Evolutionary conservation across 331 rosid genomes (phyloP), one percentile per base, ranked within the genome.

Genomic region (Rhamnella rubrinervis): DNA sequence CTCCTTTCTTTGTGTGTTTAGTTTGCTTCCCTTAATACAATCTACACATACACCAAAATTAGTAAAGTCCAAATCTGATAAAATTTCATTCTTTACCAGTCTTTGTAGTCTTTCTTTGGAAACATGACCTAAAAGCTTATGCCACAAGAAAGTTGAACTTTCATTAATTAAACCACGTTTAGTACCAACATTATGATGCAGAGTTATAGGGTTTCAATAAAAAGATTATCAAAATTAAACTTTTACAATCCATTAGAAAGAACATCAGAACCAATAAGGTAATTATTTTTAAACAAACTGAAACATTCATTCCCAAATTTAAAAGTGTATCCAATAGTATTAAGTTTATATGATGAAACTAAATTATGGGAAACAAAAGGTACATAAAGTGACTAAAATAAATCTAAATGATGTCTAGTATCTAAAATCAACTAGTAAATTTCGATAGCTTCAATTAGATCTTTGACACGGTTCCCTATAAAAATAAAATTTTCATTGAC

Each of bases 1-100:
- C 40, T 8, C 63, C 20, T 58, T 69, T 69, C 39, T 69, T 57
- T 12, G 74, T 69, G 57, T 40, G 55, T 28, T 59, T 69, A 16
- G 63, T 59, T 26, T 44, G 23, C 26, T 40, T 58, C 31, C 61
- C 19, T 50, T 52, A 52, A 51, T 26, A 15, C 60, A 50, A 25
- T 50, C 61, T 4, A 37, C 51, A 40, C 12, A 23, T 23, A 23
- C 23, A 23, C 23, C 23, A 23, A 23, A 23, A 23, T 23, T 1
- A 23, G 1, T 23, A 23, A 23, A 23, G 23, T 23, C 23, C 23
- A 23, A 23, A 23, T 23, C 23, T 23, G 23, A 1, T 23, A 23
- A 23, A 23, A 23, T 23, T 23, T 23, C 23, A 23, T 23, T 23
- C 23, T 23, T 23, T 23, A 23, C 23, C 23, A 23, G 23, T 23